These are phyloP conservation scores for Boletus semigastroideus DNA, from an alignment of 1,284 basidiomycete genomes.

Conservation along the genomic window DNA sequence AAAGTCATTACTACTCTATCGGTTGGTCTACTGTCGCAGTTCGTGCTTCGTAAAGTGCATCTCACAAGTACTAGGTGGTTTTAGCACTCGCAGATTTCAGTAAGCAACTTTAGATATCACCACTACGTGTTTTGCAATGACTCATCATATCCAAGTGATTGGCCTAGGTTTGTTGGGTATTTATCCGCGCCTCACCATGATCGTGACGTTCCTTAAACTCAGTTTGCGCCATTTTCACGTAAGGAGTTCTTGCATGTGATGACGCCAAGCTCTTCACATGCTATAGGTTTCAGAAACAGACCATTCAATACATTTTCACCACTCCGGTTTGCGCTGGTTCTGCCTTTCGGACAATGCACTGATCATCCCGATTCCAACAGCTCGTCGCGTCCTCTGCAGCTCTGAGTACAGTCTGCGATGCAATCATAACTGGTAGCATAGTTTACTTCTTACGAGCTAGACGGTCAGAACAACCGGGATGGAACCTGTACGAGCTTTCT, in stretches of 20 bases:
- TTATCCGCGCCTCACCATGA: background rate
- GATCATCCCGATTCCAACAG: background rate
- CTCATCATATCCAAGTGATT: background rate
- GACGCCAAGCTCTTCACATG: background rate
- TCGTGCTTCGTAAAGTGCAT: background rate
- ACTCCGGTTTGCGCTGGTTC: background rate
- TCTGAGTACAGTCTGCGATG: background rate
- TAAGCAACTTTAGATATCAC: background rate
- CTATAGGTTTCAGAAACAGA: background rate
- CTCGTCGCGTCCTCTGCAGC: background rate
- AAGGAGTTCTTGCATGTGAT: background rate
- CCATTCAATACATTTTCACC: background rate
- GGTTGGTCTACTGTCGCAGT: background rate
- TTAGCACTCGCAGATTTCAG: background rate
- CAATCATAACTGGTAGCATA: background rate
- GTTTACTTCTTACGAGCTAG: background rate
- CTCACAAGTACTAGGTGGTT: background rate
- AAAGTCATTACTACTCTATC: background rate
- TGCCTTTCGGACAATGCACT: background rate
- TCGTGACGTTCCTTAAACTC: background rate
- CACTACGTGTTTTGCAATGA: background rate
- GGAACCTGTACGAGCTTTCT: background rate
- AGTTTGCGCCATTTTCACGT: background rate
- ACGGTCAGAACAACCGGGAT: background rate
- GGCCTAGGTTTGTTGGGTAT: background rate